Base-by-base conservation (phyloP, 306 rosid species). In the Abrus precatorius region DNA sequence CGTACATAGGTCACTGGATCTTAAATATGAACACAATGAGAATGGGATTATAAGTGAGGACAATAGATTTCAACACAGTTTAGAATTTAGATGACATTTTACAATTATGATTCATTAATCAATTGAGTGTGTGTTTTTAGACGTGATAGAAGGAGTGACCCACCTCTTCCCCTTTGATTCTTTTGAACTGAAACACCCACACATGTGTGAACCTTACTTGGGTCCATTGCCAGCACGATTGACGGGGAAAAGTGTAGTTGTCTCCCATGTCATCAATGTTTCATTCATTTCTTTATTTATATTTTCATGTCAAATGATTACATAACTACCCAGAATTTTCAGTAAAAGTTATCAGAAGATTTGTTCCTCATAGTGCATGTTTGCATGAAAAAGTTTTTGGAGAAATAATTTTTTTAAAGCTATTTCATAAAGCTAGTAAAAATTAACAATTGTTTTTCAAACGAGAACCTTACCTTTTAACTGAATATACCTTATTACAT, bases 241-340 rank as follows among this genome's bases (percentile, higher is more conserved):
- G 86, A 83, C 82, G 86, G 79, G 9, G 33, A 10, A 82, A 75
- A 75, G 20, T 36, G 40, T 36, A 20, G 40, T 36, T 36, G 67
- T 50, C 76, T 45, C 5, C 38, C 4, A 0, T 27, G 40, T 44
- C 64, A 20, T 28, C 63, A 57, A 7, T 33, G 1, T 72, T 56
- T 30, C 68, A 62, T 53, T 41, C 33, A 57, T 12, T 1, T 29
- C 1, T 6, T n/a, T 2, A 9, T 5, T 2, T 41, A 6, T 67
- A 12, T 13, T 1, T 27, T 6, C 8, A 7, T 13, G 14, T n/a
- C 36, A 62, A 34, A 50, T 30, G 9, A 63, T 55, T 41, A 9
- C 40, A 41, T 41, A 63, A 44, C 57, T 69, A 47, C 29, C 13
- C 3, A 36, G 3, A 36, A 36, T 36, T 36, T 36, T 36, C 40